Evolutionary conservation across 1,284 basidiomycete genomes (phyloP), one percentile per base, ranked within the genome.

Genomic region (Takashimella koratensis): DNA sequence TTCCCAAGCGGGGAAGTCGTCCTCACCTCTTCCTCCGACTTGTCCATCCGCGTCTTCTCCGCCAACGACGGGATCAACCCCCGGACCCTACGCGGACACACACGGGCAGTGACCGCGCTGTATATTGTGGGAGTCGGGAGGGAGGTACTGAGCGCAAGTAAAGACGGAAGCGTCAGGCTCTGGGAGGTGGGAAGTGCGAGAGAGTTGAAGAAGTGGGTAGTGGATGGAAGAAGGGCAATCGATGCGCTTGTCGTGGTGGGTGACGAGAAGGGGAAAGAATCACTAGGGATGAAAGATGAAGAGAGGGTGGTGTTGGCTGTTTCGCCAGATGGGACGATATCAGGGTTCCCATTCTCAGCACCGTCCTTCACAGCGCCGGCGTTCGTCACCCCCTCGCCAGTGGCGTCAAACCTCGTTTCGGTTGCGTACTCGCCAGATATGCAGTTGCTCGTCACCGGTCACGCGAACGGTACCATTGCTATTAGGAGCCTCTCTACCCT

Each of bases 131-230:
- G 81, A 0, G 76, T 82, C 0, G 86, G 88, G 0, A 79, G 82
- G 25, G 84, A 84, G 59, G 74, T 91, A 12, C 64, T 91, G 2
- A 76, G 76, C 3, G 74, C 66, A 0, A 81, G 83, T 4, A 80
- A 82, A 52, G 89, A 92, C 66, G 83, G 84, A 2, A 85, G 84
- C 0, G 68, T 90, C 20, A 79, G 85, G 24, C 75, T 88, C 3
- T 93, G 88, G 88, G 86, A 90, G 62, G 83, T 90, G 3, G 78
- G 82, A 3, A 77, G 78, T 4, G 82, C 79, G 11, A 71, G 73
- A 27, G 79, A 82, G 64, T 79, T 83, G 43, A 73, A 78, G 55
- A 59, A 74, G 24, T 70, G 71, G 69, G 45, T 42, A 2, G 49
- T 62, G 8, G 56, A 46, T 3, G 68, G 68, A 41, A 66, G 77